These are phyloP conservation scores for Hypoxylon rubiginosum DNA, from an alignment of 2,329 filamentous ascomycete species.

Conservation along the genomic window DNA sequence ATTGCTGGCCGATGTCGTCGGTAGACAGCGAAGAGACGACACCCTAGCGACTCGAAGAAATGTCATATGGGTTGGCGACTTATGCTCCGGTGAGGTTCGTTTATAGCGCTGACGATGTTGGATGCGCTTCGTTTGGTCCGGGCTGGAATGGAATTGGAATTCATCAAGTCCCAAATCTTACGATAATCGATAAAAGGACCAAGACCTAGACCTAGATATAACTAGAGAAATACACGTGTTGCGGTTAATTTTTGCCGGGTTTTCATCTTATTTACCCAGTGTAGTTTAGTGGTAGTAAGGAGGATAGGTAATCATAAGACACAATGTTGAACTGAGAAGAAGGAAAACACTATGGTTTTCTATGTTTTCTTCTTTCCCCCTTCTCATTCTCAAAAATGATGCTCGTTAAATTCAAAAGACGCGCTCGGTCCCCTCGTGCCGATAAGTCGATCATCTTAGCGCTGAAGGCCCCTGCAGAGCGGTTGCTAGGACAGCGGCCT, in stretches of 20 bases:
- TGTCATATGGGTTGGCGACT: slow-evolving; percentile 36
- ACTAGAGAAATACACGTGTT: background rate
- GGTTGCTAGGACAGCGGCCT: slow-evolving; percentile 35
- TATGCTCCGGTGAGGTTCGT: background rate
- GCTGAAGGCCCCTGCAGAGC: slow-evolving; percentile 18
- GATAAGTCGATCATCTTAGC: slow-evolving; percentile 22
- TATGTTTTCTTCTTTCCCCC: slow-evolving; percentile 7
- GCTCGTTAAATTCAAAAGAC: slow-evolving; percentile 18
- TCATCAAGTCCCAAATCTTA: slow-evolving; percentile 21
- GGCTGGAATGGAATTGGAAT: slow-evolving; percentile 7
- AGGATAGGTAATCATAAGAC: background rate
- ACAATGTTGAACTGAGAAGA: background rate
- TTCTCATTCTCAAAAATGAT: slow-evolving; percentile 8
- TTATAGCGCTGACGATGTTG: slow-evolving; percentile 5
- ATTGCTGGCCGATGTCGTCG: slow-evolving; percentile 25
- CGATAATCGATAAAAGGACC: slow-evolving; percentile 1
- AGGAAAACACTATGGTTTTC: too few species aligned
- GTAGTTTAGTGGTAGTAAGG: background rate
- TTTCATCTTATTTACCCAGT: background rate
- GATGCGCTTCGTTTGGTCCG: background rate
- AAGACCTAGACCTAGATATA: background rate
- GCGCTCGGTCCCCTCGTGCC: slow-evolving; percentile 30
- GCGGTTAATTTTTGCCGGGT: background rate
- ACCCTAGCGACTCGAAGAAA: slow-evolving; percentile 27
- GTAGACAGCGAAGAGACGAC: slow-evolving; percentile 15